Evolutionary conservation across 106 monocot species (phyloP).

Genomic region (Dioscorea dumetorum): DNA sequence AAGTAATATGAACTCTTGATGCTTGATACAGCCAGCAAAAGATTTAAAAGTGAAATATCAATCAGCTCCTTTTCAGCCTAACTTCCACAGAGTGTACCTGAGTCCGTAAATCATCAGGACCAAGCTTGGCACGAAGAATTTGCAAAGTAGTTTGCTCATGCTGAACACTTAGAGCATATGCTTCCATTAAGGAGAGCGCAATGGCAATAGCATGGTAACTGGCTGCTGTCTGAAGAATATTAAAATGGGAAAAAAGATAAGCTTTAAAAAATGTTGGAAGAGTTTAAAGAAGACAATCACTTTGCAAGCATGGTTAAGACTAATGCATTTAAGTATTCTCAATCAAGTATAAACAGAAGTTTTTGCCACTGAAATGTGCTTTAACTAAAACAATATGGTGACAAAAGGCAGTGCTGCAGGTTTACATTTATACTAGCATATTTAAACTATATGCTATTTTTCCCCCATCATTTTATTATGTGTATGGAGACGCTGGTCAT

Average conservation of each 20-base stretch:
- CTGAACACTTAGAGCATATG: slow-evolving; percentile 95
- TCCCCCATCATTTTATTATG: no score
- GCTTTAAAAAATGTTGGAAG: not conserved
- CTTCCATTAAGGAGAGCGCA: slow-evolving; percentile 98
- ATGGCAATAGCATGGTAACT: slow-evolving; percentile 99
- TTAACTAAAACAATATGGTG: no score
- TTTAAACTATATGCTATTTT: no score
- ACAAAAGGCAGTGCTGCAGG: no score
- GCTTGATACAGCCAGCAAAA: not conserved
- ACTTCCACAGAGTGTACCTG: slow-evolving; percentile 33
- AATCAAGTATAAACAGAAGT: no score
- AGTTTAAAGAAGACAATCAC: not conserved
- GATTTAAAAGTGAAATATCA: not conserved
- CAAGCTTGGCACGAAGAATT: slow-evolving; percentile 95
- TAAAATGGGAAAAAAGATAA: not conserved
- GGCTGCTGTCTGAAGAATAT: slow-evolving; percentile 80
- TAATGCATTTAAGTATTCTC: no score
- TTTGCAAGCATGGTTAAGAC: no score
- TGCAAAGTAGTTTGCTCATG: slow-evolving; percentile 98
- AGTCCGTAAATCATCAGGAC: slow-evolving; percentile 88
- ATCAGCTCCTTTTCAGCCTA: not conserved
- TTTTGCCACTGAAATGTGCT: no score
- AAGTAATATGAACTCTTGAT: no score
- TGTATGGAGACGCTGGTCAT: no score
- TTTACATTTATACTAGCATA: no score